Conservation (phyloP, 768 basidiomycete genomes). For the Collybia mongolica region DNA sequence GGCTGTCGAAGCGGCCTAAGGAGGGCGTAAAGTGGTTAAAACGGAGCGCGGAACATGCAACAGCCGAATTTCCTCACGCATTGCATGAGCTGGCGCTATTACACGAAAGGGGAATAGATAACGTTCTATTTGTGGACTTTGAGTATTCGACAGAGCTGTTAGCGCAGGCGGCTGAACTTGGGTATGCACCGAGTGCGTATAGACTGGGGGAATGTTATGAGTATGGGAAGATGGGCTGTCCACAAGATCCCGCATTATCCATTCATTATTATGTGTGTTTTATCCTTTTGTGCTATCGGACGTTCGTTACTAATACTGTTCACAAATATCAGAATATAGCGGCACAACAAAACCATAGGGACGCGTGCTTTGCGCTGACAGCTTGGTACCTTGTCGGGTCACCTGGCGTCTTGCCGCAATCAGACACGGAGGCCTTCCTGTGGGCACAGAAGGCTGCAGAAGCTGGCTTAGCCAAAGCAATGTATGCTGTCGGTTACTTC, state of each 20-base stretch:
- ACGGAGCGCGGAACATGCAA: slow-evolving; percentile 91
- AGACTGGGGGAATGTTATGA: slow-evolving; percentile 98
- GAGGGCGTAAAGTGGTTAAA: slow-evolving; percentile 99
- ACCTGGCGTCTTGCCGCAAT: slow-evolving; percentile 95
- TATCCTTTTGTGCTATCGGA: slow-evolving; percentile 5
- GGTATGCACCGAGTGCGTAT: slow-evolving; percentile 95
- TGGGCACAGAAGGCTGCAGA: slow-evolving; percentile 98
- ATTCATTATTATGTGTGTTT: slow-evolving; percentile 97
- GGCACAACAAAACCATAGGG: slow-evolving; percentile 94
- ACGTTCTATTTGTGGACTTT: slow-evolving; percentile 94
- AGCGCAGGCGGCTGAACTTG: slow-evolving; percentile 93
- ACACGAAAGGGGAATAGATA: slow-evolving; percentile 97
- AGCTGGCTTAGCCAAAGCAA: slow-evolving; percentile 87
- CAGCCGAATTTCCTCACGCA: slow-evolving; percentile 94
- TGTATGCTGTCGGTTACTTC: slow-evolving; percentile 99
- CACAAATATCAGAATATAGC: slow-evolving; percentile 82
- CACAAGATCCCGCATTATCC: slow-evolving; percentile 93
- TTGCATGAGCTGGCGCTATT: slow-evolving; percentile 91
- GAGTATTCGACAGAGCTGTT: slow-evolving; percentile 94
- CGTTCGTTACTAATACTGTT: slow-evolving; percentile 7
- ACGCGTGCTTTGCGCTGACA: slow-evolving; percentile 96
- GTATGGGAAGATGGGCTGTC: slow-evolving; percentile 98
- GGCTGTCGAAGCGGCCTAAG: slow-evolving; percentile 81
- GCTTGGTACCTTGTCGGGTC: slow-evolving; percentile 99
- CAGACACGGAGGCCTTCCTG: slow-evolving; percentile 95